Conservation (phyloP, 2,329 filamentous ascomycete species). For the Sporothrix phasma region DNA sequence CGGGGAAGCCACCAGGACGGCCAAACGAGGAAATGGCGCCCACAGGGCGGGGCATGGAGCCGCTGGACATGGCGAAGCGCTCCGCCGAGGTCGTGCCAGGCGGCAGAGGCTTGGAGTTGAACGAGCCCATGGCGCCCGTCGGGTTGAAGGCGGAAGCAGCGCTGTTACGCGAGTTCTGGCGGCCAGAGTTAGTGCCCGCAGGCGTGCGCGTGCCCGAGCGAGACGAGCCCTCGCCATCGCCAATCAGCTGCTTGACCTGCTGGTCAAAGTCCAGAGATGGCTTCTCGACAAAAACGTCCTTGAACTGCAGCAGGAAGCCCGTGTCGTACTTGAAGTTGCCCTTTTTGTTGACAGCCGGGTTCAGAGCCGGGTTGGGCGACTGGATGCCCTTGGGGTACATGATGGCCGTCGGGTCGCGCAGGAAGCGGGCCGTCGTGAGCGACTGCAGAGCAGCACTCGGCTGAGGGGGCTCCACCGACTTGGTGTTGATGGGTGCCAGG, state of each 20-base stretch:
- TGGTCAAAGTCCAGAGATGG: slow-evolving; percentile 87
- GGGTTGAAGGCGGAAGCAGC: slow-evolving; percentile 20
- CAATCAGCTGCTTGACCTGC: slow-evolving; percentile 78
- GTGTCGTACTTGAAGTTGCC: slow-evolving; percentile 89
- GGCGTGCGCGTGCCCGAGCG: slow-evolving; percentile 54
- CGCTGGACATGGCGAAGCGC: slow-evolving; percentile 58
- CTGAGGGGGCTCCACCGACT: slow-evolving; percentile 79
- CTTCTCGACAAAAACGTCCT: slow-evolving; percentile 92
- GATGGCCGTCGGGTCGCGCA: slow-evolving; percentile 66
- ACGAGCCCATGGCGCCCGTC: slow-evolving; percentile 55
- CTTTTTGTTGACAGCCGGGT: slow-evolving; percentile 68
- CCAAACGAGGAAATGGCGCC: slow-evolving; percentile 32
- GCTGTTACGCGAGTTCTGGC: slow-evolving; percentile 34
- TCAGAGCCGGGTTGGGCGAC: slow-evolving; percentile 87
- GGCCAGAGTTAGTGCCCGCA: slow-evolving; percentile 33
- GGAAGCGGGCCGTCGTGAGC: slow-evolving; percentile 81
- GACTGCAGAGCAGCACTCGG: slow-evolving; percentile 90
- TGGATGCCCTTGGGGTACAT: slow-evolving; percentile 72
- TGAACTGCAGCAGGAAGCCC: slow-evolving; percentile 91
- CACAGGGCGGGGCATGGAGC: slow-evolving; percentile 37
- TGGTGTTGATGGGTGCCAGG: slow-evolving; percentile 69
- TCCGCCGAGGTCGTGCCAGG: slow-evolving; percentile 68
- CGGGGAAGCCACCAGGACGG: slow-evolving; percentile 53
- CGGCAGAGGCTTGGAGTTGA: slow-evolving; percentile 56
- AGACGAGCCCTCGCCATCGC: slow-evolving; percentile 54